A percentile compares a stretch with the other conserved stretches of the same genome.
Conservation (phyloP, 2,329 filamentous ascomycete genomes). For the Cladosporium sp. region DNA sequence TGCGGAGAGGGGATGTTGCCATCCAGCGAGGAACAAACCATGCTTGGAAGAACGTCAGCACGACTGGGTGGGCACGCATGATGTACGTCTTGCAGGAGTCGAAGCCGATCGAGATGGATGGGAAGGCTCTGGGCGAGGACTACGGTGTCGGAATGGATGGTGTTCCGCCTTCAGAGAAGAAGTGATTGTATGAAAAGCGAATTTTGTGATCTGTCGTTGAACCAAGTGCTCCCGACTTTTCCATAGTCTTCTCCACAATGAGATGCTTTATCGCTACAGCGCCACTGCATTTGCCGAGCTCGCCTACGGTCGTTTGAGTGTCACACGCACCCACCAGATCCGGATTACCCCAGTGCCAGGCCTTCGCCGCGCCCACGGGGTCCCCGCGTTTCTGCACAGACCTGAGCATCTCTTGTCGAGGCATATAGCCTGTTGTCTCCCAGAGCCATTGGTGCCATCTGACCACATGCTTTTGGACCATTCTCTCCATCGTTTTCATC, state of each 20-base stretch:
- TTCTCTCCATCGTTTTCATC: not conserved
- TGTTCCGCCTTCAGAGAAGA: conserved; percentile 16
- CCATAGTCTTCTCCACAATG: no score
- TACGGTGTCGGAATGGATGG: conserved; percentile 24
- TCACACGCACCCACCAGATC: no score
- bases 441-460: not conserved
- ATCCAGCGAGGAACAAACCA: conserved; percentile 31
- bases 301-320: no score
- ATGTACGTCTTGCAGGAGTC: conserved; percentile 29
- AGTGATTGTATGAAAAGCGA: not conserved
- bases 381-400: no score
- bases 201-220: no score
- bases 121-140: conserved; percentile 27
- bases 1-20: conserved; percentile 28
- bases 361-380: no score
- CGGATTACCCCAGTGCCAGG: no score
- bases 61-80: conserved; percentile 29
- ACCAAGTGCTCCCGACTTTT: no score
- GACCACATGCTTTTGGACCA: not conserved
- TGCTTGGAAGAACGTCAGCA: conserved; percentile 29
- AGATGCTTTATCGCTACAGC: no score
- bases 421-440: no score
- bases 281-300: no score
- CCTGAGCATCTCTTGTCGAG: no score
- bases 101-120: conserved; percentile 24